These are phyloP conservation scores for Penicillium sp. DNA, from an alignment of 2,329 filamentous ascomycete genomes.

Conservation along the genomic window DNA sequence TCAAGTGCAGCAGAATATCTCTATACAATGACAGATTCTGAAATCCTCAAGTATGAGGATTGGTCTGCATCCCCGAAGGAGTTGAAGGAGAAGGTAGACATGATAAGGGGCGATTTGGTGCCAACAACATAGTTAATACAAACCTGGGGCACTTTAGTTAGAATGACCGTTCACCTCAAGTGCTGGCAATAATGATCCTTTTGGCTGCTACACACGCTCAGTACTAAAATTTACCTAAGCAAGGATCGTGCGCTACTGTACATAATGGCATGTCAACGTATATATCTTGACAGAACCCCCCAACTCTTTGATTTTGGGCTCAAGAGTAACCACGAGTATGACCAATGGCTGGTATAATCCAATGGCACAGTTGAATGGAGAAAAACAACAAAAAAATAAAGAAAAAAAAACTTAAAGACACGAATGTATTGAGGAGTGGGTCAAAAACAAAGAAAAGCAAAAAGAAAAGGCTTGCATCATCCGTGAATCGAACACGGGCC, in stretches of 20 bases:
- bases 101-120: conserved; percentile 17
- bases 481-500: conserved; percentile 50
- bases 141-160: too few species aligned
- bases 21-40: conserved; percentile 34
- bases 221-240: too few species aligned
- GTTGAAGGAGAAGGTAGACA: conserved; percentile 36
- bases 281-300: too few species aligned
- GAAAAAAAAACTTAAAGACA: background rate
- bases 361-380: background rate
- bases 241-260: too few species aligned
- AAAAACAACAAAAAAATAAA: background rate
- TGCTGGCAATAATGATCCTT: background rate
- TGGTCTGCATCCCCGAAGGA: conserved; percentile 38
- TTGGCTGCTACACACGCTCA: background rate
- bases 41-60: conserved; percentile 34
- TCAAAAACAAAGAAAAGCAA: background rate
- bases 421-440: background rate
- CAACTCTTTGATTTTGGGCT: too few species aligned
- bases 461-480: conserved; percentile 37
- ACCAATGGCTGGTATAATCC: too few species aligned
- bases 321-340: too few species aligned
- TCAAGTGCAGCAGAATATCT: conserved; percentile 37
- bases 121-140: background rate
- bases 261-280: too few species aligned
- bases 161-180: too few species aligned